phyloP scores from a whole-genome alignment of 73 alveolate genomes.

The Paramecium pentaurelia region DNA sequence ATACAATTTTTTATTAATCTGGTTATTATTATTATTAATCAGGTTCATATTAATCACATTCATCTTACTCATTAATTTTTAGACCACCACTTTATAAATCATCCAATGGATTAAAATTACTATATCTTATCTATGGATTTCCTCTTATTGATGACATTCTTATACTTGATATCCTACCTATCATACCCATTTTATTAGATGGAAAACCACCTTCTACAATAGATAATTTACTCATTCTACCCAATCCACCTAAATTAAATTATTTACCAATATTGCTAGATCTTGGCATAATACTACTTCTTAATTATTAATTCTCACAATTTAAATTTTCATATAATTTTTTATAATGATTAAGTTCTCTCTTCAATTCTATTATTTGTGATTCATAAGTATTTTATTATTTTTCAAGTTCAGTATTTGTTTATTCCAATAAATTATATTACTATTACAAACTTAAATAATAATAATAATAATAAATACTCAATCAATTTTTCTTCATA shows the following conservation, averaged over 20 bases:
- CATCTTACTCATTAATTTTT: not conserved
- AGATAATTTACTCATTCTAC: not conserved
- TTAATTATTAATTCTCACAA: not conserved
- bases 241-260: not conserved
- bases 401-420: not conserved
- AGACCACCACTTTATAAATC: not conserved
- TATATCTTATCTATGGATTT: not conserved
- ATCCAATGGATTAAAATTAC: not conserved
- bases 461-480: not conserved
- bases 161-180: not conserved
- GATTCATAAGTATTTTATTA: not conserved
- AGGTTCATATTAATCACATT: not conserved
- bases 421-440: not conserved
- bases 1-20: not conserved
- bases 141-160: not conserved
- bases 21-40: not conserved
- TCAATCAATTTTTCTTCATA: not conserved
- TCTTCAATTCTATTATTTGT: not conserved
- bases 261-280: not conserved
- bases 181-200: not conserved
- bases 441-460: not conserved
- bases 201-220: not conserved
- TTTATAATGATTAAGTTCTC: not conserved
- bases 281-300: constrained; percentile 4
- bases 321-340: not conserved